A percentile compares a stretch with the other conserved stretches of the same genome.
phyloP scores from a whole-genome alignment of 805 yeast genomes.

The Candida railenensis region DNA sequence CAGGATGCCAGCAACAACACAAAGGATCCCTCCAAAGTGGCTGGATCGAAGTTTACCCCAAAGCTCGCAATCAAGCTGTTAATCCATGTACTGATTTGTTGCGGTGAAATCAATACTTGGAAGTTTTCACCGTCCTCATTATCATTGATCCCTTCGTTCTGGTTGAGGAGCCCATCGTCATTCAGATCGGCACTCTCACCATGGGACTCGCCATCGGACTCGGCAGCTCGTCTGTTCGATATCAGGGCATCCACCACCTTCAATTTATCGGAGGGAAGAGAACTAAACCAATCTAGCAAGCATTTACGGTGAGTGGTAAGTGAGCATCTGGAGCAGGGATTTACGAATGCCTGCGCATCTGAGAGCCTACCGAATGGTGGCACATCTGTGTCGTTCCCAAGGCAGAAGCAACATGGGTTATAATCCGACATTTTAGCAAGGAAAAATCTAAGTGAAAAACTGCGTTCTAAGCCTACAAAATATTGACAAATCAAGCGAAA shows the following conservation, averaged over 20 bases:
- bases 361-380: slow-evolving; percentile 36
- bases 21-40: slow-evolving; percentile 1
- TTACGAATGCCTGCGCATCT: slow-evolving; percentile 36
- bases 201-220: slow-evolving; percentile 42
- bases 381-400: slow-evolving; percentile 36
- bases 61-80: slow-evolving; percentile 8
- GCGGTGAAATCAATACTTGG: slow-evolving; percentile 12
- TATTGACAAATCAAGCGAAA: no score
- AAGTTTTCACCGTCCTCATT: neutral
- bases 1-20: slow-evolving; percentile 30
- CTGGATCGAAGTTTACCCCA: neutral
- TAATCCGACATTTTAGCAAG: slow-evolving; percentile 11
- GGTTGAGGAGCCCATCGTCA: slow-evolving; percentile 26
- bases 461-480: no score
- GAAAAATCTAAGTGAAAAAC: neutral
- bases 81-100: slow-evolving; percentile 15
- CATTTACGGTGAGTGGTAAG: slow-evolving; percentile 38
- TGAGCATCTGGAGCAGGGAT: slow-evolving; percentile 39
- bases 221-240: slow-evolving; percentile 34
- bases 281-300: slow-evolving; percentile 40
- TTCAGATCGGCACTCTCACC: slow-evolving; percentile 29
- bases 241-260: slow-evolving; percentile 13
- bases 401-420: slow-evolving; percentile 34
- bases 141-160: slow-evolving; percentile 1
- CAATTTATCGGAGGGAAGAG: slow-evolving; percentile 29